Base-by-base conservation (phyloP, 805 yeast genomes). In the Yamadazyma sp. region DNA sequence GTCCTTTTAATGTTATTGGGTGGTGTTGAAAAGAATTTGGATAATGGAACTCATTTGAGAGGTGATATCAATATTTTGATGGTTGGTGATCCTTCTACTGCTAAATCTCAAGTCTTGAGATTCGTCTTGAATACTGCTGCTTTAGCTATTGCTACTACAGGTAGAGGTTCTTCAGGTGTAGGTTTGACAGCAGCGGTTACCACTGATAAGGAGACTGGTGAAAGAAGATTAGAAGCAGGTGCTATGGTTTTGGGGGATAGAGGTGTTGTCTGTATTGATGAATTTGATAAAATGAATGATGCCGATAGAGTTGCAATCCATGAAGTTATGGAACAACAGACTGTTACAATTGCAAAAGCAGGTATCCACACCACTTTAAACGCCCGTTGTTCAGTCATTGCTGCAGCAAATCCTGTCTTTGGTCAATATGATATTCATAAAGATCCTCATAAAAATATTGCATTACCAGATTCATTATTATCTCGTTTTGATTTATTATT, bases 241-340 rank as follows among this genome's bases (percentile, higher is more conserved):
- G 98, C 98, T 3, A 91, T 93, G 97, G 98, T 93, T 24, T 70
- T 93, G 44, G 98, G 98, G 9, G 98, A 93, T 62, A 72, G 97
- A 46, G 98, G 98, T 45, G 75, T 93, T 38, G 97, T 93, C 27
- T 93, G 98, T 75, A 94, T 93, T 52, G 98, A 93, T 71, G 98
- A 93, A 70, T 93, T 93, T 55, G 98, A 91, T 66, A 93, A 93
- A 63, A 93, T 93, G 98, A 82, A 86, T 43, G 98, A 93, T 59
- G 78, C 80, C 18, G 98, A 93, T 66, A 76, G 98, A 56, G 98
- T 93, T 34, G 98, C 98, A 1, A 93, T 93, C 53, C 98, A 93
- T 63, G 98, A 93, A 74, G 98, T 93, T 32, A 93, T 93, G 98
- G 98, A 93, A 68, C 98, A 93, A 65, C 98, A 93, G 61, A 93